Base-by-base conservation (phyloP, 495 filamentous ascomycete genomes). In the Rusavskia elegans region DNA sequence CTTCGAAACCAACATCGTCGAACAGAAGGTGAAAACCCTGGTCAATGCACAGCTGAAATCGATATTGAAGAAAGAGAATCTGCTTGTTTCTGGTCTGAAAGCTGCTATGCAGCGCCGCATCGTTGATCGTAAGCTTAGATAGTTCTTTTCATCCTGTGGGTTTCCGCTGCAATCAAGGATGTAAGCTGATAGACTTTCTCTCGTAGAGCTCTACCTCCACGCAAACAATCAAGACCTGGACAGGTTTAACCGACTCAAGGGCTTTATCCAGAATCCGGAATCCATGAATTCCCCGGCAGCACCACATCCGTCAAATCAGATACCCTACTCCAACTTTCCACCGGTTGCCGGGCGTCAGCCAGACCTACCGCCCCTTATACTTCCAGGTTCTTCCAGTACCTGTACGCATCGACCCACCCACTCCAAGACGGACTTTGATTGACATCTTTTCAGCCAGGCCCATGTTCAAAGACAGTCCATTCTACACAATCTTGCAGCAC, bases 81-180 rank as follows among this genome's bases (percentile, higher is more conserved):
- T 90, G 17, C 69, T 73, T 35, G 80, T 85, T 38, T 84, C 78
- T 27, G 92, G 92, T 9, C 79, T 87, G 54, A 98, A 98, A 68
- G 72, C 78, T 27, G 73, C 82, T 19, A 68, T 97, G 40, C 88
- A 94, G 64, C 64, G 66, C 25, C 82, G 89, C 54, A 81, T 96
- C 45, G 79, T 82, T 54, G 62, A 76, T 27, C 77, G 92, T 96
- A 70, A 64, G 85, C 79, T 51, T n/a, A 3, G 14, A 20, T 25
- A 5, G 16, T 23, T 11, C 23, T 46, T 19, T 29, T 5, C 44
- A 17, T 1, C 8, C 23, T 16, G 20, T 16, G 23, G 11, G 14
- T 6, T 19, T 42, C 40, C n/a, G 40, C 40, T 5, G 40, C 16
- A 42, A 4, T 27, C 20, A 21, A 9, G 40, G 14, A 21, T 13